Evolutionary conservation across 208 protist species (phyloP).

Genomic region (Balamuthia mandrillaris): DNA sequence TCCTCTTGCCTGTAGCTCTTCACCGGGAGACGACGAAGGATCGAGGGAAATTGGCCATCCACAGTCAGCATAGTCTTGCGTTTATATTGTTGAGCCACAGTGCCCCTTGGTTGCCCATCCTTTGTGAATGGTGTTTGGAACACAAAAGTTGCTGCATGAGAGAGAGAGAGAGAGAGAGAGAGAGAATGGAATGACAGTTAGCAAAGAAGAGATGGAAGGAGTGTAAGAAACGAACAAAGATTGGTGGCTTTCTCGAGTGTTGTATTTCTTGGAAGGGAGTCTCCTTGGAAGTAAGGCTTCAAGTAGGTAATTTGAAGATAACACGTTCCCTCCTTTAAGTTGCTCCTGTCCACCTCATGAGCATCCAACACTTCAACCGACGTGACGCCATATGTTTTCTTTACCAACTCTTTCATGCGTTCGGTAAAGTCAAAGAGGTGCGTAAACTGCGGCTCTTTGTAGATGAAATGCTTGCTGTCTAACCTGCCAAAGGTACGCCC

Average conservation of each 20-base stretch:
- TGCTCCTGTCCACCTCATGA: background rate
- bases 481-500: conserved; percentile 52
- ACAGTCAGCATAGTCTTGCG: conserved; percentile 16
- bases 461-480: conserved; percentile 61
- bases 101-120: too few species aligned
- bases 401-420: conserved; percentile 41
- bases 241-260: conserved; percentile 30
- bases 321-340: background rate
- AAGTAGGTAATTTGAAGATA: conserved; percentile 31
- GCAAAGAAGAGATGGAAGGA: background rate
- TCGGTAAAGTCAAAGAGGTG: conserved; percentile 54
- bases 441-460: conserved; percentile 67
- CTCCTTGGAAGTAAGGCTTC: background rate
- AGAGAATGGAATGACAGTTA: background rate
- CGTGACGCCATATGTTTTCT: conserved; percentile 29
- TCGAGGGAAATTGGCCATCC: conserved; percentile 8
- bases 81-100: conserved; percentile 31
- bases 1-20: conserved; percentile 34
- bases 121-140: conserved; percentile 18
- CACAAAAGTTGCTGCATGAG: background rate
- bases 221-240: background rate
- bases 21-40: conserved; percentile 6
- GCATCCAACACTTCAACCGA: conserved; percentile 20
- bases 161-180: background rate
- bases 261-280: background rate